Evolutionary conservation across 352 stramenopile genomes (phyloP), one percentile per base, ranked within the genome.

Genomic region (Plasmopara halstedii): DNA sequence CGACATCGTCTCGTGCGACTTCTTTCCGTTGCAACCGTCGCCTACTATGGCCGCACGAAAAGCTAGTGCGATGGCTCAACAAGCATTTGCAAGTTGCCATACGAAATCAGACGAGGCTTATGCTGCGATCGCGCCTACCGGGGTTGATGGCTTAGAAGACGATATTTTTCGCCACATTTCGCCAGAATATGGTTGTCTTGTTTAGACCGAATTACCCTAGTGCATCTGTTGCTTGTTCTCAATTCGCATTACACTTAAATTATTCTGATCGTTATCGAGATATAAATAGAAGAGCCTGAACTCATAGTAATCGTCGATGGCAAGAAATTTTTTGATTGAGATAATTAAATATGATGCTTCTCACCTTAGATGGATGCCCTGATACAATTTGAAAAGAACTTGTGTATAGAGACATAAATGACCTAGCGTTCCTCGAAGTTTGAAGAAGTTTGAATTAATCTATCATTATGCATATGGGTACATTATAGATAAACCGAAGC

Each of bases 101-200:
- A 10, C 45, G 2, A 56, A 23, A n/a, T 14, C 25, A 15, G 41
- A 53, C 23, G 48, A 57, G 2, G 14, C 40, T 19, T 50, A 36
- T 6, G n/a, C 46, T 1, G 37, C 52, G 11, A 56, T 35, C 2
- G 33, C 37, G 6, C 26, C 42, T 21, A 49, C 20, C 32, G 56
- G 61, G 37, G 39, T 64, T 19, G 64, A 75, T 19, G 55, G 46
- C 0, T 35, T 73, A 3, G 73, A 86, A 14, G 80, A 91, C 46
- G 77, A 88, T 46, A 79, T 91, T 36, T 91, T 91, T 45, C 66
- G 85, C 32, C 80, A 91, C 36, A 88, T 91, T 42, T 91, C 80
- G 3, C 76, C 80, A 5, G 77, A 89, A 47, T 92, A 88, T 45
- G 80, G 80, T 31, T 92, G 77, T 35, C 63, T 92, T 11, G 77